phyloP scores from a whole-genome alignment of 2,329 filamentous ascomycete species.

The Ambrosiella cleistominuta region DNA sequence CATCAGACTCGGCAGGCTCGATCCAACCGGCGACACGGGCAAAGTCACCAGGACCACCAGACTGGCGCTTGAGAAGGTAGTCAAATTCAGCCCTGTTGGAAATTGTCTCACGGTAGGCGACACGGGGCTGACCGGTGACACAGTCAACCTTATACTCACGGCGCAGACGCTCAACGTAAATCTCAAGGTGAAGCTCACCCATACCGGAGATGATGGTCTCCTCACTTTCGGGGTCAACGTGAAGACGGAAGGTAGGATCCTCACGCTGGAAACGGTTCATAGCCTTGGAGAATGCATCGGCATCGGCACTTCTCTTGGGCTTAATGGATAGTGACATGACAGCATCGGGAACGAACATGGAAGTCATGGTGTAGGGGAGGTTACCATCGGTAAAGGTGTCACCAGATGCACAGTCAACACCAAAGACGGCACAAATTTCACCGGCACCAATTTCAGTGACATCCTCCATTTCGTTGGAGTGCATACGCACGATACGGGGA shows the following conservation, averaged over 20 bases:
- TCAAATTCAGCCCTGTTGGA: conserved; percentile 68
- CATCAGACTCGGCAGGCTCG: conserved; percentile 56
- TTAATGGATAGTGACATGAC: conserved; percentile 97
- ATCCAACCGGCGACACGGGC: conserved; percentile 83
- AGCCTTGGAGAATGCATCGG: conserved; percentile 90
- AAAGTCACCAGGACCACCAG: conserved; percentile 86
- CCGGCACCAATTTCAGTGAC: conserved; percentile 81
- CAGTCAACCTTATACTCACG: conserved; percentile 96
- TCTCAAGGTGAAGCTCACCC: conserved; percentile 92
- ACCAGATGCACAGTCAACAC: conserved; percentile 91
- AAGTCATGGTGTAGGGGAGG: conserved; percentile 87
- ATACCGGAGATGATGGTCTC: conserved; percentile 98
- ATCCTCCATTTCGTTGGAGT: conserved; percentile 99
- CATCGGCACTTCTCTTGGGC: conserved; percentile 83
- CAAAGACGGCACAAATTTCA: conserved; percentile 97
- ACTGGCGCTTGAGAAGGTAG: conserved; percentile 87
- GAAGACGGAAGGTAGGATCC: conserved; percentile 91
- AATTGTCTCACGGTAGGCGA: conserved; percentile 92
- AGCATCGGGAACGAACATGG: conserved; percentile 94
- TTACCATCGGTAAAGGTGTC: conserved; percentile 95
- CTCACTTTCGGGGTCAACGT: conserved; percentile 78
- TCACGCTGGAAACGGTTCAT: conserved; percentile 98
- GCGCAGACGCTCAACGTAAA: conserved; percentile 92
- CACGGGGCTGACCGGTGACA: conserved; percentile 86
- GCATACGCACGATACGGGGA: conserved; percentile 95